Evolutionary conservation across 331 rosid genomes (phyloP).

Genomic region (Rosa hybrid): DNA sequence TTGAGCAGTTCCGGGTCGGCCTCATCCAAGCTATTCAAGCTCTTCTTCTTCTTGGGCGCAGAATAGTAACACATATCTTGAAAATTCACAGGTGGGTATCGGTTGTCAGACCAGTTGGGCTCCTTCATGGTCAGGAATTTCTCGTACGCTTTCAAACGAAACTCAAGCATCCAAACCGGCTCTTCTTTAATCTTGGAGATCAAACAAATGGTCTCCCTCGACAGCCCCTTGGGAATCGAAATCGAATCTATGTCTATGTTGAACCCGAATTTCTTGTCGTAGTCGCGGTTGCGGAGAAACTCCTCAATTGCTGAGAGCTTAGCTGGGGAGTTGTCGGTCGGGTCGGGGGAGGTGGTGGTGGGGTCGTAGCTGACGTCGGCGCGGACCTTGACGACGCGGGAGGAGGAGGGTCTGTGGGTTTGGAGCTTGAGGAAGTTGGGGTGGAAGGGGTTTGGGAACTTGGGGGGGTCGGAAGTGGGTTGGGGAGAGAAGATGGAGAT

Average conservation of each 20-base stretch:
- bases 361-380: slow-evolving; percentile 59
- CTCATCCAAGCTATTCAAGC: slow-evolving; percentile 62
- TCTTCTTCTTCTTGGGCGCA: slow-evolving; percentile 72
- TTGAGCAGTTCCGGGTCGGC: slow-evolving; percentile 80
- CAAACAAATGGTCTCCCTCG: slow-evolving; percentile 56
- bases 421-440: slow-evolving; percentile 23
- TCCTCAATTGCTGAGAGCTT: slow-evolving; percentile 35
- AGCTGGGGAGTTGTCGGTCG: too few species aligned
- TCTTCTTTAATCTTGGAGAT: slow-evolving; percentile 70
- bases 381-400: slow-evolving; percentile 43
- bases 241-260: slow-evolving; percentile 62
- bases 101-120: slow-evolving; percentile 82
- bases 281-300: slow-evolving; percentile 77
- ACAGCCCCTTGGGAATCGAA: slow-evolving; percentile 78
- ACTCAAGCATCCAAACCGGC: slow-evolving; percentile 90
- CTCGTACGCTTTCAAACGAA: slow-evolving; percentile 67
- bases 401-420: slow-evolving; percentile 22
- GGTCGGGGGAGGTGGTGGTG: slow-evolving; percentile 28
- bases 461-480: slow-evolving; percentile 39
- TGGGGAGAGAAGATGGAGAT: slow-evolving; percentile 58
- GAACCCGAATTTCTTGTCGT: slow-evolving; percentile 79
- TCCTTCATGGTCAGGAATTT: slow-evolving; percentile 65
- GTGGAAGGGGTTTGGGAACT: slow-evolving; percentile 29
- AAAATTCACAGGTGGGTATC: slow-evolving; percentile 54
- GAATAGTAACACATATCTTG: slow-evolving; percentile 84